These are phyloP conservation scores for Cladophialophora psammophila DNA, from an alignment of 2,329 filamentous ascomycete genomes.

Conservation along the genomic window DNA sequence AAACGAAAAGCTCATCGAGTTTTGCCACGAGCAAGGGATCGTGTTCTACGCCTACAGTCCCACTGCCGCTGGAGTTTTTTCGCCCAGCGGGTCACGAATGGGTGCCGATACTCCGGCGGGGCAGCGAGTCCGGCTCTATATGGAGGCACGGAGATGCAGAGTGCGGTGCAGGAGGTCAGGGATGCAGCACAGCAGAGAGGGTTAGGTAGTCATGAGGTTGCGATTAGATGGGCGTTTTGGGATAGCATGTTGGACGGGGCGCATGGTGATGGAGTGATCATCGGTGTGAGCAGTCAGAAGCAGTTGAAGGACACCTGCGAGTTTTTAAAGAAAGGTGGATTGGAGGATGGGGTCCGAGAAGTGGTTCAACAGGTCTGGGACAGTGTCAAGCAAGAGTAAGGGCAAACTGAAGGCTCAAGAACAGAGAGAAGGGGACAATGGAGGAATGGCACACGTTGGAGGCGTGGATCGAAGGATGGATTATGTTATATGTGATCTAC, in stretches of 20 bases:
- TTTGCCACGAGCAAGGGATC: constrained; percentile 53
- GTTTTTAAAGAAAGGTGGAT: constrained; percentile 68
- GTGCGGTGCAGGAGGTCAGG: constrained; percentile 52
- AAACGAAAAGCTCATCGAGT: constrained; percentile 54
- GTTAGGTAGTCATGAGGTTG: constrained; percentile 53
- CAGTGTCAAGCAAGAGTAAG: background rate
- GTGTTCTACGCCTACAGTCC: constrained; percentile 54
- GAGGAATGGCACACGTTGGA: constrained; percentile 43
- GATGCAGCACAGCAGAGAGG: constrained; percentile 49
- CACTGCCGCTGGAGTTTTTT: constrained; percentile 57
- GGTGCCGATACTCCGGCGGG: constrained; percentile 52
- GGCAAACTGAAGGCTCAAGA: no score
- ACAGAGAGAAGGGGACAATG: no score
- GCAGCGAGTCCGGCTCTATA: constrained; percentile 49
- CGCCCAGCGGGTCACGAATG: constrained; percentile 49
- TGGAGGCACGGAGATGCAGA: constrained; percentile 53
- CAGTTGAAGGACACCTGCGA: constrained; percentile 64
- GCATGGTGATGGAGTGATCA: constrained; percentile 60
- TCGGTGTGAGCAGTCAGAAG: constrained; percentile 63
- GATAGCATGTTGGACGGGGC: constrained; percentile 48
- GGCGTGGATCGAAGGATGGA: background rate
- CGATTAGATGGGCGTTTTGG: constrained; percentile 56
- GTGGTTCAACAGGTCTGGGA: constrained; percentile 62
- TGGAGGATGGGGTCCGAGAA: constrained; percentile 76
- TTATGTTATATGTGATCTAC: background rate